Conservation (phyloP, 2,329 filamentous ascomycete genomes). For the Cadophora sp. region DNA sequence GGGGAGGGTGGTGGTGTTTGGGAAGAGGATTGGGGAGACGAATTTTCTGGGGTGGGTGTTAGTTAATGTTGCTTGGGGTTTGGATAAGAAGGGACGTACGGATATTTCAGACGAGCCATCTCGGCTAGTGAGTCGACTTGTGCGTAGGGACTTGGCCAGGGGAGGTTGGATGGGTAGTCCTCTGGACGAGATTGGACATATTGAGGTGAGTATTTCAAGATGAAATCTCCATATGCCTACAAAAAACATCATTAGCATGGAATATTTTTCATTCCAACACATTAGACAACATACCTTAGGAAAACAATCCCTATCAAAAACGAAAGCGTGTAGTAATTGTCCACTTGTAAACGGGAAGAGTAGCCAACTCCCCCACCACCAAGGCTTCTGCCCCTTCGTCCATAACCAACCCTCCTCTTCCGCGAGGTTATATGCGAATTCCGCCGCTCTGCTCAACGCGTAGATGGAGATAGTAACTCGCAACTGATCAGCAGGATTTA, state of each 20-base stretch:
- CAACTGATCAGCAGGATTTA: conserved; percentile 73
- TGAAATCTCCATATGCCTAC: conserved; percentile 66
- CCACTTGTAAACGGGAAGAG: conserved; percentile 78
- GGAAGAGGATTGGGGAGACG: conserved; percentile 86
- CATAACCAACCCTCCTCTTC: conserved; percentile 76
- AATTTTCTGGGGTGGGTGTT: conserved; percentile 64
- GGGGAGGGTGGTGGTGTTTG: conserved; percentile 71
- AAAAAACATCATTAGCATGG: conserved; percentile 20
- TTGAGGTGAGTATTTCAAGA: conserved; percentile 72
- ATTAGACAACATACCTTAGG: conserved; percentile 58
- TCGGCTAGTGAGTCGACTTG: conserved; percentile 82
- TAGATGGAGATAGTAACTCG: conserved; percentile 85
- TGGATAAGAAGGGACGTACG: conserved; percentile 58
- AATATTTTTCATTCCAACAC: too few relatives aligned
- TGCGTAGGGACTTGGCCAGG: conserved; percentile 78
- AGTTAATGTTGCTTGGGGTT: conserved; percentile 27
- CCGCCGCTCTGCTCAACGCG: conserved; percentile 78
- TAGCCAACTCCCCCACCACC: conserved; percentile 87
- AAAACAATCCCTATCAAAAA: conserved; percentile 79
- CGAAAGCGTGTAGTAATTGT: conserved; percentile 76
- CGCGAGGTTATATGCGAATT: conserved; percentile 85
- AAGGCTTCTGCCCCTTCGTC: conserved; percentile 64
- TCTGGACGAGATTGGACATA: conserved; percentile 79
- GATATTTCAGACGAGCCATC: conserved; percentile 85
- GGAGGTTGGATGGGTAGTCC: conserved; percentile 67